These are phyloP conservation scores for Flagelloscypha sp. DNA, from an alignment of 768 basidiomycete genomes.

Conservation along the genomic window DNA sequence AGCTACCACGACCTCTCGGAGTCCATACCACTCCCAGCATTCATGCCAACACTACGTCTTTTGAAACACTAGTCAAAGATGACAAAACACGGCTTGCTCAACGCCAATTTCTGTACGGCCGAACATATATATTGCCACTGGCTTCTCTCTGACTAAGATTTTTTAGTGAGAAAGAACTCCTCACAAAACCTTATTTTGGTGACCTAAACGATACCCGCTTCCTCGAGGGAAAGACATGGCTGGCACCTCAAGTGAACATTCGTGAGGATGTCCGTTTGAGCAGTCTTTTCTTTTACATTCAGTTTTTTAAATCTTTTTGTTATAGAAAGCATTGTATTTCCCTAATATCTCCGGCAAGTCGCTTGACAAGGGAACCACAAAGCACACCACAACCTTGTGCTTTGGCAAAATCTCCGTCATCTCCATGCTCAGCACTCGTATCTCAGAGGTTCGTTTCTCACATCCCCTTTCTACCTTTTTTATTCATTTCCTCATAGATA, in stretches of 20 bases:
- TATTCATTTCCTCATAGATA: constrained; percentile 36
- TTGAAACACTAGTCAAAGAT: no score
- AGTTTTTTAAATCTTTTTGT: not conserved
- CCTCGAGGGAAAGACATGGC: constrained; percentile 92
- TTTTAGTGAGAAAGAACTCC: constrained; percentile 50
- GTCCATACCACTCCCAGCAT: no score
- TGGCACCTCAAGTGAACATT: constrained; percentile 83
- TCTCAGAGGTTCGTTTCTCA: constrained; percentile 64
- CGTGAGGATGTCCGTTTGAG: constrained; percentile 72
- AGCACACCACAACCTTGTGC: constrained; percentile 74
- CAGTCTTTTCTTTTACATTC: constrained; percentile 2
- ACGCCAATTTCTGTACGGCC: constrained; percentile 4
- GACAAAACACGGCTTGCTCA: not conserved
- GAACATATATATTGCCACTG: not conserved
- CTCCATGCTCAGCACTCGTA: constrained; percentile 73
- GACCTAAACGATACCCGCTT: constrained; percentile 74
- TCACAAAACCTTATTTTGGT: constrained; percentile 79
- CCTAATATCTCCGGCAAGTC: constrained; percentile 77
- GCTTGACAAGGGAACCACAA: constrained; percentile 43
- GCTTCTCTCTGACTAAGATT: not conserved
- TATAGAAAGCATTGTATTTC: constrained; percentile 84
- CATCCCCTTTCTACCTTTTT: constrained; percentile 1
- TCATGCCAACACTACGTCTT: no score
- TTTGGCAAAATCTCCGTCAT: constrained; percentile 72
- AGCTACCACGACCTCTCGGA: no score